A percentile compares a stretch with the other conserved stretches of the same genome.
Evolutionary conservation across 306 rosid species (phyloP).

Genomic region (Pyrus betulifolia): DNA sequence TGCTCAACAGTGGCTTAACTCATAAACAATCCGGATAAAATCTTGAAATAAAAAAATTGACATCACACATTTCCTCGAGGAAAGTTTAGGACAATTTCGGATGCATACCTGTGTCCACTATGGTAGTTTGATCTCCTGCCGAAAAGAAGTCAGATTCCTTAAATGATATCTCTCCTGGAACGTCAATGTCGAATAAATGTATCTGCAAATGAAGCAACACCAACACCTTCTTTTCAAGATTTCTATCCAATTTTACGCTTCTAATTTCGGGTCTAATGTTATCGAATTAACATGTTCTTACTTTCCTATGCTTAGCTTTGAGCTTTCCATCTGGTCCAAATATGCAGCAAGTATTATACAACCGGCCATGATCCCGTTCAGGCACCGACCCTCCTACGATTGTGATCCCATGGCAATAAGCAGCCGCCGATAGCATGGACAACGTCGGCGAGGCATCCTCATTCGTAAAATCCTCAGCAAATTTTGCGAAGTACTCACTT

Average conservation of each 20-base stretch:
- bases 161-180: constrained; percentile 18
- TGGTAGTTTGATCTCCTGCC: constrained; percentile 20
- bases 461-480: constrained; percentile 11
- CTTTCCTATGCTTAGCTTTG: constrained; percentile 23
- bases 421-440: constrained; percentile 17
- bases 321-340: constrained; percentile 31
- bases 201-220: constrained; percentile 11
- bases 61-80: not conserved
- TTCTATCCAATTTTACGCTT: not conserved
- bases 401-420: constrained; percentile 9
- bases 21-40: not conserved
- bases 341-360: constrained; percentile 31
- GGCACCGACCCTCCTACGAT: constrained; percentile 30
- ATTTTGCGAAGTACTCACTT: constrained; percentile 1
- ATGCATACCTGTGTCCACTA: constrained; percentile 27
- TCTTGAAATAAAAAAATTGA: not conserved
- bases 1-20: not conserved
- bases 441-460: constrained; percentile 6
- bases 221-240: not conserved
- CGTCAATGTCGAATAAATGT: constrained; percentile 27
- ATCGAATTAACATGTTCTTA: not conserved
- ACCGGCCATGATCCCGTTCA: constrained; percentile 3
- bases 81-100: not conserved
- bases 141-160: constrained; percentile 27
- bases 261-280: not conserved